Percentiles rank a stretch among this genome's conserved stretches.
phyloP scores from a whole-genome alignment of 768 basidiomycete species.

The Psilocybe subaeruginosa region DNA sequence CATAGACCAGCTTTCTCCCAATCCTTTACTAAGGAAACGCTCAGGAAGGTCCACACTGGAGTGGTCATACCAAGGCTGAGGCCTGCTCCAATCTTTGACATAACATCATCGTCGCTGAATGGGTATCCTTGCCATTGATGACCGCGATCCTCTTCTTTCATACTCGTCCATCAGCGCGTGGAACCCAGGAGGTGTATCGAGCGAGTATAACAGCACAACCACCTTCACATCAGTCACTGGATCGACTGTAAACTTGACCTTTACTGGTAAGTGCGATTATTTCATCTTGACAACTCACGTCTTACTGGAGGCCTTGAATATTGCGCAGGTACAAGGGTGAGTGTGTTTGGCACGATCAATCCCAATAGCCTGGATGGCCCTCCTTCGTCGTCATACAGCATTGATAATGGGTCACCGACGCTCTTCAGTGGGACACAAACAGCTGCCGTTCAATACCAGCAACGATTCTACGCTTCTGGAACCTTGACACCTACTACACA shows the following conservation, averaged over 20 bases:
- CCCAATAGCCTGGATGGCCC: not conserved
- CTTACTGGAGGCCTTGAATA: not conserved
- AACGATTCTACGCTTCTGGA: slow-evolving; percentile 6
- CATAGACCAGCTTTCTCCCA: no score
- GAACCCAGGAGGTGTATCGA: not conserved
- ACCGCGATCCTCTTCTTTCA: slow-evolving; percentile 3
- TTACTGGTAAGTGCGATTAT: not conserved
- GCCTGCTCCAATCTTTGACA: no score
- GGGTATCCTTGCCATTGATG: slow-evolving; percentile 3
- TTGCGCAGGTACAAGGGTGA: slow-evolving; percentile 1
- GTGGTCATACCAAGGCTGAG: no score
- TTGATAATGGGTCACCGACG: slow-evolving; percentile 1
- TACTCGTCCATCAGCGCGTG: slow-evolving; percentile 1
- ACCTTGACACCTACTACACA: slow-evolving; percentile 3
- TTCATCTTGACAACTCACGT: not conserved
- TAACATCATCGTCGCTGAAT: not conserved
- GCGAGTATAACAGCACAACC: slow-evolving; percentile 3
- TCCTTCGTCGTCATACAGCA: slow-evolving; percentile 8
- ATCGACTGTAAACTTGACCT: not conserved
- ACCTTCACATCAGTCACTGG: not conserved
- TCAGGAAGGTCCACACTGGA: no score
- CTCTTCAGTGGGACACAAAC: slow-evolving; percentile 1
- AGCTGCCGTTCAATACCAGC: not conserved
- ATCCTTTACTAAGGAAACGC: no score
- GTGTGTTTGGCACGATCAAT: slow-evolving; percentile 4